Percentiles rank a stretch among this genome's conserved stretches.
Conservation (phyloP, 805 yeast species). For the Lipomyces starkeyi region DNA sequence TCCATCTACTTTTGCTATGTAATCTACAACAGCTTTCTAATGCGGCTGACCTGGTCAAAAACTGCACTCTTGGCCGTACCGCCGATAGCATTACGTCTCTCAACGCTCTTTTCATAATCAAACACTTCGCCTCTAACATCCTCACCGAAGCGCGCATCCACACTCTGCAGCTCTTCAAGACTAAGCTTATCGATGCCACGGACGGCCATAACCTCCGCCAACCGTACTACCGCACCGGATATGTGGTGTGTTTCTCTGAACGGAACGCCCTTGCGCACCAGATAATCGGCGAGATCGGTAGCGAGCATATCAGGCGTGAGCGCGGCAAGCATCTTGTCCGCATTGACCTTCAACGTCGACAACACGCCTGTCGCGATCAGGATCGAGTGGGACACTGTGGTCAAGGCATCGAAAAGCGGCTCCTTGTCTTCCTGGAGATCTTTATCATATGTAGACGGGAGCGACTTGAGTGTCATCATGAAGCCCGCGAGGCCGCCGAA, state of each 20-base stretch:
- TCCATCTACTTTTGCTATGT: background rate
- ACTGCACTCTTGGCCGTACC: conserved; percentile 96
- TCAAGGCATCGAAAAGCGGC: conserved; percentile 90
- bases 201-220: conserved; percentile 77
- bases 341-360: conserved; percentile 78
- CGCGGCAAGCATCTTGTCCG: conserved; percentile 80
- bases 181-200: conserved; percentile 87
- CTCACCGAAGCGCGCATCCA: conserved; percentile 77
- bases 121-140: conserved; percentile 82
- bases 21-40: conserved; percentile 30
- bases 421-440: conserved; percentile 99
- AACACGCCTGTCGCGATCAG: conserved; percentile 95
- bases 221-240: conserved; percentile 95
- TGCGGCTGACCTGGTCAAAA: conserved; percentile 65
- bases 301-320: conserved; percentile 99
- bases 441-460: conserved; percentile 96
- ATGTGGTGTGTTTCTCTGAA: conserved; percentile 99
- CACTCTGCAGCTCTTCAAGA: conserved; percentile 74
- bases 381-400: conserved; percentile 91
- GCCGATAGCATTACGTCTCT: conserved; percentile 94
- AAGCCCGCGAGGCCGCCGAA: conserved; percentile 95
- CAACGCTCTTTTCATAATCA: conserved; percentile 91
- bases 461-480: conserved; percentile 94
- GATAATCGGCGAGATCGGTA: conserved; percentile 96
- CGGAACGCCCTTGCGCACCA: conserved; percentile 97